phyloP scores from a whole-genome alignment of 2,329 filamentous ascomycete genomes.

The Stenocarpella maydis region DNA sequence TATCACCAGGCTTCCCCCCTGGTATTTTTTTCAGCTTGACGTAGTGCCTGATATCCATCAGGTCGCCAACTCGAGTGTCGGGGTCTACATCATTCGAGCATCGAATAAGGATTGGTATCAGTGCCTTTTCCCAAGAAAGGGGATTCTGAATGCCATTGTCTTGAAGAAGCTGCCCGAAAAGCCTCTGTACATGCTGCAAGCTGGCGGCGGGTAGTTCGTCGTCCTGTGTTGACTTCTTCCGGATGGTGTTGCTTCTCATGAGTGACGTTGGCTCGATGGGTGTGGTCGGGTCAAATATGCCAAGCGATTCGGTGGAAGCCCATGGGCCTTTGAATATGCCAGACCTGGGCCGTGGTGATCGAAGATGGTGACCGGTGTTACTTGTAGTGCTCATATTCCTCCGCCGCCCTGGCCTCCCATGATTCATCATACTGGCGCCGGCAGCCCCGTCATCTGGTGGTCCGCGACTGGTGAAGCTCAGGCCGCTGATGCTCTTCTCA shows the following conservation, averaged over 20 bases:
- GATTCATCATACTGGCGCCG: conserved; percentile 64
- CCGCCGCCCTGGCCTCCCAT: conserved; percentile 70
- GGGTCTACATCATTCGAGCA: conserved; percentile 96
- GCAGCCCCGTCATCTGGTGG: conserved; percentile 72
- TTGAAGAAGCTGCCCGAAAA: conserved; percentile 83
- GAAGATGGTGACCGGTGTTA: conserved; percentile 69
- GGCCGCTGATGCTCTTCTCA: conserved; percentile 77
- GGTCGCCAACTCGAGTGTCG: conserved; percentile 87
- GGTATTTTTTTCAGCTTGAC: conserved; percentile 97
- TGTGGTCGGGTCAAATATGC: conserved; percentile 54
- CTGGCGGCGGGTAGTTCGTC: conserved; percentile 88
- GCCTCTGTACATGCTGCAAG: conserved; percentile 83
- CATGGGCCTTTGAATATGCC: conserved; percentile 65
- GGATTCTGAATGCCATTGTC: conserved; percentile 78
- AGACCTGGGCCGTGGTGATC: conserved; percentile 74
- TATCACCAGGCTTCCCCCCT: conserved; percentile 88
- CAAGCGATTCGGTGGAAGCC: conserved; percentile 60
- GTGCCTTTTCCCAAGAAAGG: conserved; percentile 84
- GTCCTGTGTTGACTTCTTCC: conserved; percentile 75
- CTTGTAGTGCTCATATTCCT: conserved; percentile 88
- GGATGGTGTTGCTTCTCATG: conserved; percentile 85
- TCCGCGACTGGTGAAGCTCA: conserved; percentile 71
- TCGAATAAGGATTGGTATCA: conserved; percentile 88
- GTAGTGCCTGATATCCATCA: conserved; percentile 97
- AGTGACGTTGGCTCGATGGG: conserved; percentile 57